Evolutionary conservation across 2,329 filamentous ascomycete genomes (phyloP).

Genomic region (Teratosphaeriaceae sp.): DNA sequence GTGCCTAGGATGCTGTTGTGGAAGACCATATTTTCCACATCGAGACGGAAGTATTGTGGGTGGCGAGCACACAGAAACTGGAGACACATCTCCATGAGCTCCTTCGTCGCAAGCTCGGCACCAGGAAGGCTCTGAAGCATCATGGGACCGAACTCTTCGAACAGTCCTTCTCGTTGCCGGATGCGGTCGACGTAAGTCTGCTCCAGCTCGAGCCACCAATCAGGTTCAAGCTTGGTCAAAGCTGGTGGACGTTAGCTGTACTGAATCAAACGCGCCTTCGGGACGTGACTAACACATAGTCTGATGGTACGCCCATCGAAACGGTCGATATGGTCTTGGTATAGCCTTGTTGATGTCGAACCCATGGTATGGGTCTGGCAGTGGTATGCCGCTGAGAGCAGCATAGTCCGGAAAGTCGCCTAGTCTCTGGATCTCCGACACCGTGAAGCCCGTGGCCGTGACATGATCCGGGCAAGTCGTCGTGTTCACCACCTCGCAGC

Average conservation of each 20-base stretch:
- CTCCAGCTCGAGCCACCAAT: slow-evolving; percentile 89
- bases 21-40: slow-evolving; percentile 50
- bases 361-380: slow-evolving; percentile 55
- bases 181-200: slow-evolving; percentile 63
- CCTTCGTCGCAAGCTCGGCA: slow-evolving; percentile 72
- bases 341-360: slow-evolving; percentile 64
- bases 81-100: slow-evolving; percentile 79
- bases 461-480: slow-evolving; percentile 13
- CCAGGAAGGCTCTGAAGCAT: slow-evolving; percentile 66
- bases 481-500: slow-evolving; percentile 17
- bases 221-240: slow-evolving; percentile 66
- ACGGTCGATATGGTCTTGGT: slow-evolving; percentile 71
- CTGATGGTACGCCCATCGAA: slow-evolving; percentile 80
- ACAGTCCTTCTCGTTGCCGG: slow-evolving; percentile 60
- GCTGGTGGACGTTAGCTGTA: slow-evolving; percentile 43
- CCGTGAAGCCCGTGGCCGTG: slow-evolving; percentile 63
- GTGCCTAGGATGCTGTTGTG: slow-evolving; percentile 63
- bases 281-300: slow-evolving; percentile 67
- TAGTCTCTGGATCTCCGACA: slow-evolving; percentile 60
- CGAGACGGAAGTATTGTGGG: slow-evolving; percentile 64
- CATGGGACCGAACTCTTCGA: slow-evolving; percentile 53
- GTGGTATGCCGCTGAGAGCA: slow-evolving; percentile 63
- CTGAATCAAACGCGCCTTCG: neutral
- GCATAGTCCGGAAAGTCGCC: slow-evolving; percentile 78
- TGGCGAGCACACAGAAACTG: slow-evolving; percentile 76